phyloP scores from a whole-genome alignment of 2,329 filamentous ascomycete species.

The Sporothrix luriei region DNA sequence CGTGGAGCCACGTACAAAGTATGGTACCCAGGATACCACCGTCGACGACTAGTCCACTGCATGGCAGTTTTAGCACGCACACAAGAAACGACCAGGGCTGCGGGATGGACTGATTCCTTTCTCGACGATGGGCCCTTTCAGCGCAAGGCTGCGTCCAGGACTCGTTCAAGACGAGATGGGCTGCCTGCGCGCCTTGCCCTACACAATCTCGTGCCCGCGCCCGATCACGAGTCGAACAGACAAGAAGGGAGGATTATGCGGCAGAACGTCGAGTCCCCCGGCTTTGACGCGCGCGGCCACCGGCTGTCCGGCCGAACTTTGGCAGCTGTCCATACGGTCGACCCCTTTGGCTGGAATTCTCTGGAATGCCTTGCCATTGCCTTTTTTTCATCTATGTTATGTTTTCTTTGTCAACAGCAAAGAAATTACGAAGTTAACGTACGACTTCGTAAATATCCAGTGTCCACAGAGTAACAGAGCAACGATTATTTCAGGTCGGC shows the following conservation, averaged over 20 bases:
- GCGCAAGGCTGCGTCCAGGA: slow-evolving; percentile 11
- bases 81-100: not conserved
- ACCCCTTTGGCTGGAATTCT: slow-evolving; percentile 8
- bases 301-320: slow-evolving; percentile 2
- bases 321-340: slow-evolving; percentile 9
- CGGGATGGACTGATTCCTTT: not conserved
- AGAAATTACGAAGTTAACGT: too few relatives aligned
- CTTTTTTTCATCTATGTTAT: not conserved
- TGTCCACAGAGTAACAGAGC: too few relatives aligned
- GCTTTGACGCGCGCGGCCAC: slow-evolving; percentile 23
- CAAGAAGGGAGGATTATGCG: not conserved
- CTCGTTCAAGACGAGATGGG: not conserved
- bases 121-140: too few relatives aligned
- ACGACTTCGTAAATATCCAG: too few relatives aligned
- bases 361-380: not conserved
- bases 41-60: not conserved
- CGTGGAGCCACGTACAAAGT: not conserved
- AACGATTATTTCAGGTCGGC: not conserved
- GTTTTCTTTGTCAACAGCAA: not conserved
- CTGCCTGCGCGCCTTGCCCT: not conserved
- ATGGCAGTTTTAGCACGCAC: not conserved
- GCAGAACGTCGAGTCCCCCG: not conserved
- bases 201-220: not conserved
- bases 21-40: not conserved
- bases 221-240: not conserved